Percentiles rank a stretch among this genome's conserved stretches.
These are phyloP conservation scores for Houttuynia cordata DNA, from an alignment of 164 flowering plant species.

Conservation along the genomic window DNA sequence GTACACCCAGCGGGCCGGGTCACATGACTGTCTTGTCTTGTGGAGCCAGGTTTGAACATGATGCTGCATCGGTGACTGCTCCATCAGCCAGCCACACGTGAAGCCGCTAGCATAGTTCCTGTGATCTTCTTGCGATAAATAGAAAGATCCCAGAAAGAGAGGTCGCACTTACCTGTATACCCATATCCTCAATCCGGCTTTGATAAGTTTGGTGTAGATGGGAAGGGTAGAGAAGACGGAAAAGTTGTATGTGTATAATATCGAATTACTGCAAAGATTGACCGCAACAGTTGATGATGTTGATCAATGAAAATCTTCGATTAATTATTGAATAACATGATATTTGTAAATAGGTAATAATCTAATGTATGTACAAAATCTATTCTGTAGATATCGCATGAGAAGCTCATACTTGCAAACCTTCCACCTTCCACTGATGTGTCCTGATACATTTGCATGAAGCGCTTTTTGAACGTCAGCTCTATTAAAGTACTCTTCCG, in stretches of 20 bases:
- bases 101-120: background rate
- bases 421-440: slow-evolving; percentile 22
- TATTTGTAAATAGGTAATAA: too few relatives aligned
- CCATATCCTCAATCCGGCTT: slow-evolving; percentile 56
- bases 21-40: background rate
- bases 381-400: background rate
- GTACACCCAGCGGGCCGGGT: background rate
- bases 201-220: slow-evolving; percentile 43
- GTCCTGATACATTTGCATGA: slow-evolving; percentile 24
- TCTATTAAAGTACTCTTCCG: slow-evolving; percentile 45
- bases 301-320: too few relatives aligned
- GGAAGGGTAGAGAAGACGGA: slow-evolving; percentile 39
- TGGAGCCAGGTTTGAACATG: too few relatives aligned
- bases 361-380: background rate
- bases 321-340: too few relatives aligned
- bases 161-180: slow-evolving; percentile 37
- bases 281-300: too few relatives aligned
- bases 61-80: background rate
- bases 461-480: slow-evolving; percentile 41
- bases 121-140: background rate
- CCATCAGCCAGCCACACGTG: background rate
- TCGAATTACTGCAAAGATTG: slow-evolving; percentile 22
- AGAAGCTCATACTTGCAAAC: slow-evolving; percentile 34
- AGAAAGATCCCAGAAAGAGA: background rate
- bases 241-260: slow-evolving; percentile 24